Base-by-base conservation (phyloP, 2,329 filamentous ascomycete genomes). In the Apiospora rasikravindrae region DNA sequence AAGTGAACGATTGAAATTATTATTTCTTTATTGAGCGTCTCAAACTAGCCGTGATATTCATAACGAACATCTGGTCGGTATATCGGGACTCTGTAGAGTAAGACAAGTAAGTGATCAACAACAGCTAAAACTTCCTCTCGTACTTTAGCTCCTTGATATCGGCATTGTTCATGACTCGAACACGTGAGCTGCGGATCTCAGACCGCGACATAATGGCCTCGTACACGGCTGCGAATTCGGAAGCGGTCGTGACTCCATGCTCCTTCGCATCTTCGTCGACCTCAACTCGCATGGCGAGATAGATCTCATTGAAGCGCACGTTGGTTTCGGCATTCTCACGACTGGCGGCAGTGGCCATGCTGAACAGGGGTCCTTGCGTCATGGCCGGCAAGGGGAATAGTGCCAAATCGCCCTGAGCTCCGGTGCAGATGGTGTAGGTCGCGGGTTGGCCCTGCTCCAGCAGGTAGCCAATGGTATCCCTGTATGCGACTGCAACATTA, bases 261-360 rank as follows among this genome's bases (percentile, higher is more conserved):
- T 73, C 16, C 14, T 67, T 72, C 10, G 76, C 77, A 16, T 70
- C 74, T 4, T 71, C 75, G 70, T 79, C 78, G 4, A 77, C 72
- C 70, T 80, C 77, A 26, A 81, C 79, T 2, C 76, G 77, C 14
- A 76, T 76, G 67, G 51, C 74, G 2, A 84, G 79, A 70, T 81
- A 83, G n/a, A 83, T 75, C 71, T 84, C 83, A 70, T 83, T 82
- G 75, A 83, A 81, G 24, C 82, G 81, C 11, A 85, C 75, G 69
- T 81, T 83, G 4, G 80, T 81, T 0, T 76, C 70, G 14, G 68
- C 69, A 42, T 77, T 78, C 19, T 81, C 81, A 16, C 74, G 77
- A 22, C 74, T 74, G 2, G 81, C 82, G 22, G 76, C 78, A 8
- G 70, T 77, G 1, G 76, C 74, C 73, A 84, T 77, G 53, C 80